Percentiles rank a stretch among this genome's conserved stretches.
Conservation (phyloP, 2,329 filamentous ascomycete genomes). For the Fusarium marasasianum region DNA sequence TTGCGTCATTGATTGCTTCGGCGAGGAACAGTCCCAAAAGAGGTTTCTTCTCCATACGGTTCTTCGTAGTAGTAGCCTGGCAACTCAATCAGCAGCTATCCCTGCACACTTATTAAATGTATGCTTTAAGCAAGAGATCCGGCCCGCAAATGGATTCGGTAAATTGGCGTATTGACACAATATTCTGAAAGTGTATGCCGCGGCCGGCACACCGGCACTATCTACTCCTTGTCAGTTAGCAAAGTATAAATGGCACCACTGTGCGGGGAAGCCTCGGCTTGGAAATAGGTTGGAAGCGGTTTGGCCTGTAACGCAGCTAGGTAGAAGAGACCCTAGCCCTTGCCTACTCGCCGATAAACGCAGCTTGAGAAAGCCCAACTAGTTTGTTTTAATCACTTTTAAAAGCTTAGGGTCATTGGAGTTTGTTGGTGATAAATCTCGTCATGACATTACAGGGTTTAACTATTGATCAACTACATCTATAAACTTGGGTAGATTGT, state of each 20-base stretch:
- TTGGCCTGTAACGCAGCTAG: rapidly evolving
- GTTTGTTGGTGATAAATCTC: no score
- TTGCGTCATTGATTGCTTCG: not conserved
- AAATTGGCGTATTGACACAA: not conserved
- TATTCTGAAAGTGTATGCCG: rapidly evolving
- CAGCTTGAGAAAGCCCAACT: not conserved
- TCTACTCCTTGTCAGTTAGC: not conserved
- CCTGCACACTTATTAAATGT: not conserved
- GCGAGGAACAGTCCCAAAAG: rapidly evolving
- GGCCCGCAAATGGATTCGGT: not conserved
- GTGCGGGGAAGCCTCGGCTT: not conserved
- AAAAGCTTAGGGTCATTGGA: not conserved
- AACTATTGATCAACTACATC: rapidly evolving
- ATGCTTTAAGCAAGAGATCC: rapidly evolving
- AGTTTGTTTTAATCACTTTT: not conserved
- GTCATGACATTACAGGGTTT: no score
- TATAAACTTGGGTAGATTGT: rapidly evolving
- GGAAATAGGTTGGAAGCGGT: not conserved
- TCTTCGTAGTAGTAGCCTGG: rapidly evolving
- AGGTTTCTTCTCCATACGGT: rapidly evolving
- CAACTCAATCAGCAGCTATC: not conserved
- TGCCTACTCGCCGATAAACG: rapidly evolving
- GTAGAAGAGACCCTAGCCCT: rapidly evolving
- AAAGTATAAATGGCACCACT: not conserved
- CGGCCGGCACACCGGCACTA: not conserved